Percentiles rank a stretch among this genome's conserved stretches.
phyloP scores from a whole-genome alignment of 768 basidiomycete genomes.

The Termitomyces sp. region DNA sequence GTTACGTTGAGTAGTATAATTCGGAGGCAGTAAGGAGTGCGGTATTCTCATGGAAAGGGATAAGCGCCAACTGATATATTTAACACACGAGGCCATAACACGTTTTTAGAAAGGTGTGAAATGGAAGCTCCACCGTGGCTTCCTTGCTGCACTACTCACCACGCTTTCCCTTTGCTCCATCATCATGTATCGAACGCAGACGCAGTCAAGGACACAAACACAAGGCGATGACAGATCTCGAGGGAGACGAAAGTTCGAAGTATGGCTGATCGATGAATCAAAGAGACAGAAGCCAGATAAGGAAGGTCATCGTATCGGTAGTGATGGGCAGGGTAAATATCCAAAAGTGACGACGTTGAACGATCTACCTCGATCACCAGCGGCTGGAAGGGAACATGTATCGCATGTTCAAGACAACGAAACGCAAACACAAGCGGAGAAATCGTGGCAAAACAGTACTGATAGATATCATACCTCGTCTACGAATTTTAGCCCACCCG shows the following conservation, averaged over 20 bases:
- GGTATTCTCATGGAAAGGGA: not conserved
- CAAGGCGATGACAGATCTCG: not conserved
- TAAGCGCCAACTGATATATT: constrained; percentile 7
- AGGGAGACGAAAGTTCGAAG: not conserved
- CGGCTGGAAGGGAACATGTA: not conserved
- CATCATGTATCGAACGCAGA: constrained; percentile 5
- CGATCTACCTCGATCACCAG: not conserved
- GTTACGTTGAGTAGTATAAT: not conserved
- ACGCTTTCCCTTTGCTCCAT: not conserved
- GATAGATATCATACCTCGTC: not conserved
- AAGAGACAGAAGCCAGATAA: not conserved
- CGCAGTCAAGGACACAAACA: not conserved
- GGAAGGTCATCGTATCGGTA: not conserved
- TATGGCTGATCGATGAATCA: not conserved
- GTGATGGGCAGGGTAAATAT: not conserved
- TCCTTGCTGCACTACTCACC: not conserved
- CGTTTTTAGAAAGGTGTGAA: constrained; percentile 7
- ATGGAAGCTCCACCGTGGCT: not conserved
- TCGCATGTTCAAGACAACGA: not conserved
- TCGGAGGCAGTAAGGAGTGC: not conserved
- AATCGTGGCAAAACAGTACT: not conserved
- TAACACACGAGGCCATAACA: constrained; percentile 2
- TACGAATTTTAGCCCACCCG: not conserved
- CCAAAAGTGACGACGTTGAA: not conserved
- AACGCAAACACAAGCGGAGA: not conserved